Base-by-base conservation (phyloP, 2,329 filamentous ascomycete genomes). In the Myriosclerotinia curreyana region DNA sequence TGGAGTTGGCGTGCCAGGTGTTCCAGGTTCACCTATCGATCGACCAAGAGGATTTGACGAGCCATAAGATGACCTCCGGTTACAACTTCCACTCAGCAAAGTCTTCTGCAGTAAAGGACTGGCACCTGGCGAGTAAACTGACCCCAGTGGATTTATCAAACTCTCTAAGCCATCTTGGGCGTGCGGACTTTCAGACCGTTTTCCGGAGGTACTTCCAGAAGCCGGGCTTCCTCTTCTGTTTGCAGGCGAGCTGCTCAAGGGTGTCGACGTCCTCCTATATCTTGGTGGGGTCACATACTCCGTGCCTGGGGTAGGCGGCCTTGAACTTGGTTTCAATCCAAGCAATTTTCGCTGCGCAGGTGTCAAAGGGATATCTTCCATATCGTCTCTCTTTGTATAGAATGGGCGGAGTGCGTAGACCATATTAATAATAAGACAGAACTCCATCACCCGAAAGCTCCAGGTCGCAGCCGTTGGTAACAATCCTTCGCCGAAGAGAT, bases 321-420 rank as follows among this genome's bases (percentile, higher is more conserved):
- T 77, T 3, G 82, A 81, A 65, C 82, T 85, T 3, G 91, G 88
- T 48, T 88, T 84, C 4, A 99, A 85, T 55, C 92, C 93, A 60
- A 99, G 85, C 17, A 96, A 83, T 68, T 87, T 83, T 66, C 94
- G 89, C 79, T 98, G 95, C 15, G 87, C 86, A n/a, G 91, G 88
- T 0, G 94, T 97, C 69, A 99, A 83, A 66, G 94, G 87, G 59
- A 99, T 96, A 75, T 99, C 95, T 76, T 87, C 81, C 68, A 97
- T 83, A 67, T 92, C 84, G 76, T 98, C 95, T 70, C 82, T 82
- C 51, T 83, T 81, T 68, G 87, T 84, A 71, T 92, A 77, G 15
- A 96, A 82, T 2, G 94, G 95, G 53, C 86, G 79, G 64, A 91
- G 79, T 46, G 92, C 90, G 62, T 87, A 72, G 67, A 79, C 74